These are phyloP conservation scores for Xylaria acuta DNA, from an alignment of 495 filamentous ascomycete genomes.

Conservation along the genomic window DNA sequence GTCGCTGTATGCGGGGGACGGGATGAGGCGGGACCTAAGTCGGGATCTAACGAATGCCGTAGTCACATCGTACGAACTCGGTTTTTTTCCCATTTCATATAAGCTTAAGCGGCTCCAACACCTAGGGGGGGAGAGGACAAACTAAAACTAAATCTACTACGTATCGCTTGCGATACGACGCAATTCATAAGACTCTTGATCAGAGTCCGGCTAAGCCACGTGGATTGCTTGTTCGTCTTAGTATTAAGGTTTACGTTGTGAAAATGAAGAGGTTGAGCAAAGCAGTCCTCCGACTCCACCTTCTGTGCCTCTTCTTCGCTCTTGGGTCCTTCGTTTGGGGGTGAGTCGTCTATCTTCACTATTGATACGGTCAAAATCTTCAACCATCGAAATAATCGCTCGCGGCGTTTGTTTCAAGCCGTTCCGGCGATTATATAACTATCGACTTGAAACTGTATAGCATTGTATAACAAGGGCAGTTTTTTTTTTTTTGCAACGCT, in stretches of 20 bases:
- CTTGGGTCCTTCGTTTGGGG: slow-evolving; percentile 67
- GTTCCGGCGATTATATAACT: neutral
- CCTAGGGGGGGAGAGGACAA: neutral
- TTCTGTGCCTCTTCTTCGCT: slow-evolving; percentile 58
- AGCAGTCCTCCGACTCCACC: slow-evolving; percentile 51
- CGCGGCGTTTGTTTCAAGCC: neutral
- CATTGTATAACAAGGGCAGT: neutral
- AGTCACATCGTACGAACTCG: slow-evolving; percentile 7
- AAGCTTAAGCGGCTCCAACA: neutral
- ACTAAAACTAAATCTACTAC: neutral
- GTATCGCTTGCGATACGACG: neutral
- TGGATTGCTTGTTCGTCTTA: neutral
- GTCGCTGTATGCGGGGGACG: slow-evolving; percentile 2
- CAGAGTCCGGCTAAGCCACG: neutral
- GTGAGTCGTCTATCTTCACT: slow-evolving; percentile 42
- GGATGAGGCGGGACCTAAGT: neutral
- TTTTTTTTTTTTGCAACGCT: neutral
- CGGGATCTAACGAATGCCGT: neutral
- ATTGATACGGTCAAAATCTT: neutral
- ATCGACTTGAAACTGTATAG: neutral
- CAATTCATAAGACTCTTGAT: neutral
- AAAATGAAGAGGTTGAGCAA: slow-evolving; percentile 40
- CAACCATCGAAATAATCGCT: neutral
- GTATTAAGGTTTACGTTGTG: neutral
- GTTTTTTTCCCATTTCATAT: neutral